A percentile compares a stretch with the other conserved stretches of the same genome.
phyloP scores from a whole-genome alignment of 495 filamentous ascomycete species.

The Podospora tetraspora region DNA sequence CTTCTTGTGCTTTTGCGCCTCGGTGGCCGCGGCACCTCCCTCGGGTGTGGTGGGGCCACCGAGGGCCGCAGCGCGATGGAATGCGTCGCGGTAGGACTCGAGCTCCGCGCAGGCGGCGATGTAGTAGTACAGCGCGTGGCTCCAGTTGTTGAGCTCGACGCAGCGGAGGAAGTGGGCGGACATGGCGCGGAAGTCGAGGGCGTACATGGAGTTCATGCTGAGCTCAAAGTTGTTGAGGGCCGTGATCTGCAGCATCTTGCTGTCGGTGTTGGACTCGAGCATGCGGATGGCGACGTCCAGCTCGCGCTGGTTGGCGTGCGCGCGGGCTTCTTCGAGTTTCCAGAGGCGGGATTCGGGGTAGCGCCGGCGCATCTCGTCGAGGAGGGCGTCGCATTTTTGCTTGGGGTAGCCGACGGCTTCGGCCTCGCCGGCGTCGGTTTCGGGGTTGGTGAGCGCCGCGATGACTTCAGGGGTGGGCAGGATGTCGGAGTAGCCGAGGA shows the following conservation, averaged over 20 bases:
- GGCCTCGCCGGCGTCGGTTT: conserved; percentile 26
- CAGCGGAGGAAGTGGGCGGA: conserved; percentile 72
- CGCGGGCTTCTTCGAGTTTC: conserved; percentile 83
- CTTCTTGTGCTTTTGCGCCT: conserved; percentile 43
- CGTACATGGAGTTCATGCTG: conserved; percentile 71
- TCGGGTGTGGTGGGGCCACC: conserved; percentile 31
- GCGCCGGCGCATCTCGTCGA: conserved; percentile 65
- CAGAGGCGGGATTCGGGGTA: conserved; percentile 84
- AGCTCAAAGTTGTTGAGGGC: conserved; percentile 79
- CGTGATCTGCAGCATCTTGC: conserved; percentile 78
- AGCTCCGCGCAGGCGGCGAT: conserved; percentile 73
- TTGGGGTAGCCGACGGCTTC: conserved; percentile 64
- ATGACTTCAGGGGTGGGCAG: conserved; percentile 57
- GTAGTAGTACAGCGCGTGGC: conserved; percentile 83
- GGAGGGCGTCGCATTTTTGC: conserved; percentile 59
- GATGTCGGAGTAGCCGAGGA: conserved; percentile 83
- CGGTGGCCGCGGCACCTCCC: conserved; percentile 10
- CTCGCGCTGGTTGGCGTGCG: conserved; percentile 61
- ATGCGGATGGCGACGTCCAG: conserved; percentile 64
- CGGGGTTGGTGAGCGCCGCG: conserved; percentile 35
- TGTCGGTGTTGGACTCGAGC: conserved; percentile 51
- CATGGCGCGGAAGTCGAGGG: conserved; percentile 66
- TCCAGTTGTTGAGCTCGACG: conserved; percentile 85
- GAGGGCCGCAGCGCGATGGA: conserved; percentile 45
- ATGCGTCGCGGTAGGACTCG: conserved; percentile 66